Percentiles rank a stretch among this genome's conserved stretches.
These are phyloP conservation scores for Hypseocharis bilobata DNA, from an alignment of 441 rosid species.

Conservation along the genomic window DNA sequence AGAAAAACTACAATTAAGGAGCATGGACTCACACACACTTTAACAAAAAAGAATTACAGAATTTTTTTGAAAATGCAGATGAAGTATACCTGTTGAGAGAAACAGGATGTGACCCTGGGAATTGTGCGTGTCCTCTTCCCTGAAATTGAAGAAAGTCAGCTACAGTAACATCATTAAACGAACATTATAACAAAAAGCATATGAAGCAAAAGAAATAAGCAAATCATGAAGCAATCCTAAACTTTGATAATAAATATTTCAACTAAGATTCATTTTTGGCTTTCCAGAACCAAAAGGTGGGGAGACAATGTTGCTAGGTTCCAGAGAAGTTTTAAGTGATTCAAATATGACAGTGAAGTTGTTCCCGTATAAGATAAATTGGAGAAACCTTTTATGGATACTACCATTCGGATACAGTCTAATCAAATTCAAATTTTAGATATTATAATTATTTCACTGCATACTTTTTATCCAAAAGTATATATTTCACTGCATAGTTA, in stretches of 20 bases:
- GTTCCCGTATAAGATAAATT: neutral
- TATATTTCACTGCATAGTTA: neutral
- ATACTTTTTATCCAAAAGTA: no score
- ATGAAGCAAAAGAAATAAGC: neutral
- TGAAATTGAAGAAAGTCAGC: slow-evolving; percentile 28
- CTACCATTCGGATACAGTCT: neutral
- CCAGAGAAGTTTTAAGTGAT: neutral
- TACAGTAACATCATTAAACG: neutral
- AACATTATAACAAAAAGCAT: neutral
- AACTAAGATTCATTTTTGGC: neutral
- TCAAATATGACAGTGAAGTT: neutral
- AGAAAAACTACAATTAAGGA: neutral
- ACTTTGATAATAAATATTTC: neutral
- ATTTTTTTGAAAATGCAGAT: slow-evolving; percentile 3
- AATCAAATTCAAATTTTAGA: neutral
- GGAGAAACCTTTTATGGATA: neutral
- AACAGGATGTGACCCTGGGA: slow-evolving; percentile 99
- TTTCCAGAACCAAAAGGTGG: neutral
- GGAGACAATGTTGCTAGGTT: neutral
- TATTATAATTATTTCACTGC: neutral
- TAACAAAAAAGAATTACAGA: neutral
- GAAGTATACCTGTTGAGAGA: slow-evolving; percentile 73
- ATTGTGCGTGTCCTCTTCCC: slow-evolving; percentile 69
- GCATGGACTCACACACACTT: neutral
- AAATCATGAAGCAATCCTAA: neutral